phyloP scores from a whole-genome alignment of 2,329 filamentous ascomycete species.

The Microsporum audouinii region DNA sequence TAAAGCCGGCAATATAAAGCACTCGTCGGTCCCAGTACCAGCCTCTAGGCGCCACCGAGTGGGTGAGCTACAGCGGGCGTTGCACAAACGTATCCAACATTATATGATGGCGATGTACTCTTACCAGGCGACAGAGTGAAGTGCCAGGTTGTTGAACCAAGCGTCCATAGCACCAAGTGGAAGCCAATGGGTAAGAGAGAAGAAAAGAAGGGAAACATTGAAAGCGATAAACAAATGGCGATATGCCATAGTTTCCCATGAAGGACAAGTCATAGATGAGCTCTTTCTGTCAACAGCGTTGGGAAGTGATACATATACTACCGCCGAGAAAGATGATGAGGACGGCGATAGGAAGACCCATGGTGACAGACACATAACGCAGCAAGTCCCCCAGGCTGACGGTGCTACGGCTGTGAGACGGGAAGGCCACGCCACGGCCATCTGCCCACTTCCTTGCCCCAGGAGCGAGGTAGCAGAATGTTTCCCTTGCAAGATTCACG shows the following conservation, averaged over 20 bases:
- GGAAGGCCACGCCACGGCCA: slow-evolving; percentile 43
- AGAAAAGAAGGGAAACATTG: slow-evolving; percentile 26
- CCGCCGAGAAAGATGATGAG: slow-evolving; percentile 44
- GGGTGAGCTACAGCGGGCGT: slow-evolving; percentile 40
- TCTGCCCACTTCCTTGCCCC: slow-evolving; percentile 23
- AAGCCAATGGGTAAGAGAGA: slow-evolving; percentile 47
- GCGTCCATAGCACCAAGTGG: slow-evolving; percentile 42
- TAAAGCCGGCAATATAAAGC: slow-evolving; percentile 32
- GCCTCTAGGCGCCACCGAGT: slow-evolving; percentile 23
- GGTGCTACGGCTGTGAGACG: slow-evolving; percentile 44
- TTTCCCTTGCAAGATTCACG: slow-evolving; percentile 11
- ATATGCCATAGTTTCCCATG: slow-evolving; percentile 43
- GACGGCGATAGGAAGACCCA: slow-evolving; percentile 34
- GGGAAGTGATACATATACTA: slow-evolving; percentile 35
- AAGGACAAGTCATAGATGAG: too few relatives aligned
- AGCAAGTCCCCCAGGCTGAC: slow-evolving; percentile 47
- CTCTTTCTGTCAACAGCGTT: slow-evolving; percentile 38
- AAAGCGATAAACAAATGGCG: slow-evolving; percentile 35
- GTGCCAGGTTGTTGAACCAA: slow-evolving; percentile 44
- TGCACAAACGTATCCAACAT: slow-evolving; percentile 42
- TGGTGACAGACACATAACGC: slow-evolving; percentile 28
- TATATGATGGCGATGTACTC: slow-evolving; percentile 44
- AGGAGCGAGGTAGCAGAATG: slow-evolving; percentile 23
- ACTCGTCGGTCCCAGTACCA: slow-evolving; percentile 41
- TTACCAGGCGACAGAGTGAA: slow-evolving; percentile 45